Evolutionary conservation across 768 basidiomycete species (phyloP).

Genomic region (Lepiota venenata): DNA sequence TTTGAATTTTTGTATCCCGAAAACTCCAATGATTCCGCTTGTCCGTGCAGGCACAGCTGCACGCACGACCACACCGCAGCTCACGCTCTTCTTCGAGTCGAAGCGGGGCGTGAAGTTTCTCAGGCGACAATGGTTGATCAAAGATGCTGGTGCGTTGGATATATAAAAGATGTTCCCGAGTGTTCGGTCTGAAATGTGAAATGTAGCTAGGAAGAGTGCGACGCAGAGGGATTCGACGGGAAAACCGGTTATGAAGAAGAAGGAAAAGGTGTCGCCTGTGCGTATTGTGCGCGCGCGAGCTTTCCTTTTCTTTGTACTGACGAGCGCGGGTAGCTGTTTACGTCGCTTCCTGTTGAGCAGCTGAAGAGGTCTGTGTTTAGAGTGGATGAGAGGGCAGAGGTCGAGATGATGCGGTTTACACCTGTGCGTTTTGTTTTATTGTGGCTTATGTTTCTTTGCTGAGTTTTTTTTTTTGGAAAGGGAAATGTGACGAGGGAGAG

Average conservation of each 20-base stretch:
- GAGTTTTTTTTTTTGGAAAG: slow-evolving; percentile 10
- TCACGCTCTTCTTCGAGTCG: too few species aligned
- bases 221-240: slow-evolving; percentile 5
- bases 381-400: not conserved
- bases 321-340: slow-evolving; percentile 7
- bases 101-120: too few species aligned
- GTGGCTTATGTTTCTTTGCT: too few species aligned
- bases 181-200: too few species aligned
- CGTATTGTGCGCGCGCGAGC: not conserved
- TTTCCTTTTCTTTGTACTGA: not conserved
- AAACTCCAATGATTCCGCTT: too few species aligned
- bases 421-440: slow-evolving; percentile 9
- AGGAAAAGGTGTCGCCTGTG: slow-evolving; percentile 2
- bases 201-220: not conserved
- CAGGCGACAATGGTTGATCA: too few species aligned
- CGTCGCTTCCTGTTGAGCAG: slow-evolving; percentile 7
- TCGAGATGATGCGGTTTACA: slow-evolving; percentile 4
- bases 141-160: too few species aligned
- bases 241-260: not conserved
- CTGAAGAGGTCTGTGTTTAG: slow-evolving; percentile 5
- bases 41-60: too few species aligned
- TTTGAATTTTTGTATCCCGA: too few species aligned
- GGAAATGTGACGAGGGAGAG: slow-evolving; percentile 26
- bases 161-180: too few species aligned
- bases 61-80: too few species aligned